Percentiles rank a stretch among this genome's conserved stretches.
phyloP scores from a whole-genome alignment of 2,329 filamentous ascomycete species.

The Laburnicola sp. region DNA sequence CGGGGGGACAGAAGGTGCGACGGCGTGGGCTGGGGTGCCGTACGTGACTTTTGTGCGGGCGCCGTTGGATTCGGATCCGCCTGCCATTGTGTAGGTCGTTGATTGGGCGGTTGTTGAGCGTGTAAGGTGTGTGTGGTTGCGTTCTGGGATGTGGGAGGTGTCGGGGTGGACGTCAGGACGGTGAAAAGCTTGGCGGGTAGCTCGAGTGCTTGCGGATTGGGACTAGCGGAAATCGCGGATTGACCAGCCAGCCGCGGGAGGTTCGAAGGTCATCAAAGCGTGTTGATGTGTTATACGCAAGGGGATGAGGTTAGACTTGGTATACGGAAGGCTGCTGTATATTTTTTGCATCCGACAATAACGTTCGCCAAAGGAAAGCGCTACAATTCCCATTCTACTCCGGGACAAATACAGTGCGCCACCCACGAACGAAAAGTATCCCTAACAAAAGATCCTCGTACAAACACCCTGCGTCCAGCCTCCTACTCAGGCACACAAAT shows the following conservation, averaged over 20 bases:
- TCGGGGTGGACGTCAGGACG: not conserved
- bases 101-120: constrained; percentile 1
- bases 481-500: constrained; percentile 52
- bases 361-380: no score
- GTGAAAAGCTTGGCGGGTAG: constrained; percentile 3
- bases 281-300: no score
- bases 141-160: constrained; percentile 5
- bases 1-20: constrained; percentile 7
- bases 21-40: constrained; percentile 14
- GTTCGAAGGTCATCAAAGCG: no score
- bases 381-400: no score
- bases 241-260: no score
- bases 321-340: no score
- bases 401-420: no score
- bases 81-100: constrained; percentile 33
- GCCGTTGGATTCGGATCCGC: constrained; percentile 31
- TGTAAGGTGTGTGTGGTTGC: not conserved
- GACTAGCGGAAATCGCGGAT: no score
- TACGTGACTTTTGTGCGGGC: constrained; percentile 36
- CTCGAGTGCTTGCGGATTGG: no score
- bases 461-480: not conserved
- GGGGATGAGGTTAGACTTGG: no score
- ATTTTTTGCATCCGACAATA: no score
- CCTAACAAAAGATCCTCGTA: constrained; percentile 2
- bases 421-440: no score